Conservation (phyloP, 768 basidiomycete species). For the Boletus coccyginus region DNA sequence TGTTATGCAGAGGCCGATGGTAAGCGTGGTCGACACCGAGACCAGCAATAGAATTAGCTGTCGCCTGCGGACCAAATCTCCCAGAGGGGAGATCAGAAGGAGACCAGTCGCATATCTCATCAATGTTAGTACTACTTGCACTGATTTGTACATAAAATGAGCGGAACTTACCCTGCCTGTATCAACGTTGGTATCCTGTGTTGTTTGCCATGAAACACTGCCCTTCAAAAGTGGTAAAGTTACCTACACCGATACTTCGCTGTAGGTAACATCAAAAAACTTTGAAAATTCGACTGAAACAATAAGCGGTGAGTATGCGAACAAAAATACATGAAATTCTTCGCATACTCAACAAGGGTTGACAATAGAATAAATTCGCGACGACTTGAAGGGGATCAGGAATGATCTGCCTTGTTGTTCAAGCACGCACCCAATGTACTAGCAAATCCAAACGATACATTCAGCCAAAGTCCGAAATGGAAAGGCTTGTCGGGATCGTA, state of each 20-base stretch:
- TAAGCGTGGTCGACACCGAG: conserved; percentile 50
- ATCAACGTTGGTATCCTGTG: conserved; percentile 60
- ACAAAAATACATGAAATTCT: neutral
- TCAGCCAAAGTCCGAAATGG: conserved; percentile 51
- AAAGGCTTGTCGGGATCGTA: conserved; percentile 51
- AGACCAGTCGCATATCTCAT: conserved; percentile 69
- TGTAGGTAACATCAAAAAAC: conserved; percentile 39
- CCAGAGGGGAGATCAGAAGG: conserved; percentile 74
- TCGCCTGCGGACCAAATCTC: conserved; percentile 77
- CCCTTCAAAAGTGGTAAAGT: neutral
- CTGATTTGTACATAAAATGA: neutral
- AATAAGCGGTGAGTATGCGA: neutral
- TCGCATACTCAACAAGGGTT: conserved; percentile 68
- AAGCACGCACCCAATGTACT: conserved; percentile 41
- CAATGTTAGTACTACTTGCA: neutral
- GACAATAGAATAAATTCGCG: conserved; percentile 79
- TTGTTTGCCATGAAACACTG: neutral
- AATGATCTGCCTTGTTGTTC: too few species aligned
- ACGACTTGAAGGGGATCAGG: conserved; percentile 39
- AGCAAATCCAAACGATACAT: conserved; percentile 61
- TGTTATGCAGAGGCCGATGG: conserved; percentile 71
- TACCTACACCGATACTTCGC: conserved; percentile 33
- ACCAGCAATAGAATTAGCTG: conserved; percentile 64
- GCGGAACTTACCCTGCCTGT: conserved; percentile 57
- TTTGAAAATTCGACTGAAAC: conserved; percentile 34